A percentile compares a stretch with the other conserved stretches of the same genome.
Evolutionary conservation across 1,284 basidiomycete genomes (phyloP).

Genomic region (Coniferiporia weirii): DNA sequence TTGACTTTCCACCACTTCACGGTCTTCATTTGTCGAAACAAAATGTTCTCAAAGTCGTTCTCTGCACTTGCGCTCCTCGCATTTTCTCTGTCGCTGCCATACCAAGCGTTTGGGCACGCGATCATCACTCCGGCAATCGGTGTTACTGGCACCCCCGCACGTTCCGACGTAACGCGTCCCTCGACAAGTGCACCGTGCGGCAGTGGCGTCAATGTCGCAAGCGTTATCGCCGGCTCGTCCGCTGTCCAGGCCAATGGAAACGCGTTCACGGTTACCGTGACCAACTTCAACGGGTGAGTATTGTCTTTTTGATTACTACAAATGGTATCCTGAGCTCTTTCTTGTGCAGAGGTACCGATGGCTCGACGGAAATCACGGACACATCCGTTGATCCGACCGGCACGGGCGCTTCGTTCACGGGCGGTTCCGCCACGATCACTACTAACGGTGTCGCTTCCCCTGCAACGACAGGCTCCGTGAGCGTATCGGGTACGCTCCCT

Average conservation of each 20-base stretch:
- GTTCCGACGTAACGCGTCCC: constrained; percentile 43
- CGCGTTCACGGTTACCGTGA: constrained; percentile 37
- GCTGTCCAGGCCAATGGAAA: constrained; percentile 39
- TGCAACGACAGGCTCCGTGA: constrained; percentile 31
- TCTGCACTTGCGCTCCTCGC: constrained; percentile 3
- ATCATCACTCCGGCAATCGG: constrained; percentile 43
- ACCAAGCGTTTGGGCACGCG: constrained; percentile 42
- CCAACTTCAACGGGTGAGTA: constrained; percentile 47
- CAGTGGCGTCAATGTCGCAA: constrained; percentile 35
- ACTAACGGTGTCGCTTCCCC: constrained; percentile 36
- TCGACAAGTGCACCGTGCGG: constrained; percentile 39
- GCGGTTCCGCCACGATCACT: constrained; percentile 27
- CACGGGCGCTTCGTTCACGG: constrained; percentile 32
- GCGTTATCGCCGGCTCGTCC: constrained; percentile 37
- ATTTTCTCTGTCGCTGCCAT: constrained; percentile 27
- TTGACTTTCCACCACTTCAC: not conserved
- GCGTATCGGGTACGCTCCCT: constrained; percentile 39
- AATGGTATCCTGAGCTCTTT: not conserved
- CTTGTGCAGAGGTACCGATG: constrained; percentile 36
- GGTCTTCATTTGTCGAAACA: not conserved
- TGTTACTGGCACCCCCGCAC: constrained; percentile 34
- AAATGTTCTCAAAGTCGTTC: constrained; percentile 7
- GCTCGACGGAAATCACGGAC: constrained; percentile 41
- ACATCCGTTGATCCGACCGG: constrained; percentile 35
- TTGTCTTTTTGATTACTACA: no score